phyloP scores from a whole-genome alignment of 306 rosid genomes.

The Casuarina glauca region DNA sequence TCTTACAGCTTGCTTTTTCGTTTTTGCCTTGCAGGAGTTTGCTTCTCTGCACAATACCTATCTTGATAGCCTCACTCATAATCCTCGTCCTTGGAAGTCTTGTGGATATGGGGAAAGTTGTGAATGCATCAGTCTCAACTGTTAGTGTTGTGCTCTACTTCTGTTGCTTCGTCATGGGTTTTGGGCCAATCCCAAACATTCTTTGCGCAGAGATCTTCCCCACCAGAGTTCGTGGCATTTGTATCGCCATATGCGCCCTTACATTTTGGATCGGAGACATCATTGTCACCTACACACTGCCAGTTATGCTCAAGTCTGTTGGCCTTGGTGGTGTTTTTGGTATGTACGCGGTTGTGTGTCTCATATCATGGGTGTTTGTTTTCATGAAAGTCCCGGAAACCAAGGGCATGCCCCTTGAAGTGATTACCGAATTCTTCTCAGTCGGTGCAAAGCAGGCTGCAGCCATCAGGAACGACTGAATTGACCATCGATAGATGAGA shows the following conservation, averaged over 20 bases:
- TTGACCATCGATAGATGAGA: constrained; percentile 15
- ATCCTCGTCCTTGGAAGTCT: constrained; percentile 67
- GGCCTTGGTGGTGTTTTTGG: constrained; percentile 93
- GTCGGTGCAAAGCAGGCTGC: constrained; percentile 75
- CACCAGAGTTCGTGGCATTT: constrained; percentile 87
- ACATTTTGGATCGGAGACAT: constrained; percentile 91
- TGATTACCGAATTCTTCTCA: constrained; percentile 85
- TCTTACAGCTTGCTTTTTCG: background rate
- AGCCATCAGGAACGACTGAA: constrained; percentile 38
- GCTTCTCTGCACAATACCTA: constrained; percentile 74
- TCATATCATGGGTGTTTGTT: constrained; percentile 76
- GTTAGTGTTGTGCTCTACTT: constrained; percentile 77
- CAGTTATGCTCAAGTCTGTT: constrained; percentile 80
- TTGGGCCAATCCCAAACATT: constrained; percentile 92
- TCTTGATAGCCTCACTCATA: constrained; percentile 64
- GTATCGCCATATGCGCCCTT: constrained; percentile 93
- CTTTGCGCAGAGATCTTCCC: constrained; percentile 97
- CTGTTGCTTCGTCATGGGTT: constrained; percentile 92
- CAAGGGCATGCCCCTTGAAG: constrained; percentile 98
- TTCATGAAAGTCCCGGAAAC: constrained; percentile 92
- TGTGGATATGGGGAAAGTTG: constrained; percentile 65
- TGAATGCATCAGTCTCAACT: constrained; percentile 84
- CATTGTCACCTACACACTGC: constrained; percentile 87
- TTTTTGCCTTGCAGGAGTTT: constrained; percentile 58
- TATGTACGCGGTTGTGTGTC: constrained; percentile 75